phyloP scores from a whole-genome alignment of 2,329 filamentous ascomycete species.

The Neospermospora avenae region DNA sequence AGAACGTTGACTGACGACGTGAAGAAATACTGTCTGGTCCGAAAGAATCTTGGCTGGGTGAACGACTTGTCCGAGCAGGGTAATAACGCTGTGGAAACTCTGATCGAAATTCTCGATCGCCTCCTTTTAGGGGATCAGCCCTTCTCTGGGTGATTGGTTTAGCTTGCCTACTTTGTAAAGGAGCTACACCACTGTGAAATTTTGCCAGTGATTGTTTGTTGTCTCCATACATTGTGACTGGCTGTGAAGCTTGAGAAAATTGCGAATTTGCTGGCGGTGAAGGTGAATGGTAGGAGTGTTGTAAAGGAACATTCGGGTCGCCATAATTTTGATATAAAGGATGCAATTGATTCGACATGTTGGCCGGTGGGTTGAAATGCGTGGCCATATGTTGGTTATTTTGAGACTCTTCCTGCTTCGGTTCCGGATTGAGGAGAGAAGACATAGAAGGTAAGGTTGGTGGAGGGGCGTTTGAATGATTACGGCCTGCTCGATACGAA shows the following conservation, averaged over 20 bases:
- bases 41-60: neutral
- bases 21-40: neutral
- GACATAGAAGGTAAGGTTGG: constrained; percentile 26
- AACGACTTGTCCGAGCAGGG: neutral
- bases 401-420: constrained; percentile 2
- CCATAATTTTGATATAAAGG: constrained; percentile 14
- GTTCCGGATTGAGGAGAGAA: constrained; percentile 21
- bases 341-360: constrained; percentile 15
- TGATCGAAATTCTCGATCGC: neutral
- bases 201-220: neutral
- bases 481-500: constrained; percentile 1
- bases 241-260: constrained; percentile 9
- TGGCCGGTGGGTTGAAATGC: constrained; percentile 16
- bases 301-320: constrained; percentile 17
- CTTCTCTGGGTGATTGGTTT: constrained; percentile 24
- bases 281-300: constrained; percentile 16
- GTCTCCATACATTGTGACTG: constrained; percentile 5
- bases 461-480: constrained; percentile 8
- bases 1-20: constrained; percentile 2
- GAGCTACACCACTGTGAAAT: constrained; percentile 2
- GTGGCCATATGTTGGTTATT: constrained; percentile 10
- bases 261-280: constrained; percentile 12
- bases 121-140: constrained; percentile 16
- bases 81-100: constrained; percentile 6
- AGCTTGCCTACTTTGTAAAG: constrained; percentile 19